Evolutionary conservation across 352 stramenopile genomes (phyloP), one percentile per base, ranked within the genome.

Genomic region (Phytophthora citrophthora): DNA sequence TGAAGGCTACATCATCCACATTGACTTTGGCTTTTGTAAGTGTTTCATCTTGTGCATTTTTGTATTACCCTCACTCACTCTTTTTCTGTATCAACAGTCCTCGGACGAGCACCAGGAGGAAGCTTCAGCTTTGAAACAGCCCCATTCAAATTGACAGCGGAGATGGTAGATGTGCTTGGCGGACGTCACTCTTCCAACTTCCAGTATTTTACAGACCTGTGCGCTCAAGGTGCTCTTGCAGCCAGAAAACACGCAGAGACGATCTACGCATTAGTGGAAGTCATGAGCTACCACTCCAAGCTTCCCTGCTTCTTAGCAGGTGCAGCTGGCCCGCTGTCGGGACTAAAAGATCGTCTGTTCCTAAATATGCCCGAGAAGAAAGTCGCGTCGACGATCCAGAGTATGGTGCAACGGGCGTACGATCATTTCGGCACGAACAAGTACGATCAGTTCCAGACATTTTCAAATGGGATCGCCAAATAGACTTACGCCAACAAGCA

Each of bases 21-120:
- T 99, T 72, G 98, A 99, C 77, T 99, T 99, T 87, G 98, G 98
- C 27, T 99, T 99, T 75, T 91, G 85, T 93, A 81, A 46, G 79
- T 86, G 8, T 12, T 26, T 34, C 13, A 4, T 18, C n/a, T 32
- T 27, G 26, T 32, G 8, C 6, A 11, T 32, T 32, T 32, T 2
- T 32, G 29, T 32, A 32, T 32, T 11, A 11, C 38, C 5, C 31
- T 20, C 16, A 2, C n/a, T 45, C 23, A 39, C 57, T 51, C 5
- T 36, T 51, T 44, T 31, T 41, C 15, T 57, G 13, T 15, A n/a
- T 36, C 10, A 11, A 4, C 24, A 94, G 86, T 94, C 56, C 67
- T 94, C 31, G 86, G 86, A 1, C 76, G 83, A 18, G 86, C 86
- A n/a, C 86, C 86, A 3, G 86, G 86, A 24, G 96, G 96, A 53